Percentiles rank a stretch among this genome's conserved stretches.
These are phyloP conservation scores for Hemileccinum hortonii DNA, from an alignment of 1,284 basidiomycete species.

Conservation along the genomic window DNA sequence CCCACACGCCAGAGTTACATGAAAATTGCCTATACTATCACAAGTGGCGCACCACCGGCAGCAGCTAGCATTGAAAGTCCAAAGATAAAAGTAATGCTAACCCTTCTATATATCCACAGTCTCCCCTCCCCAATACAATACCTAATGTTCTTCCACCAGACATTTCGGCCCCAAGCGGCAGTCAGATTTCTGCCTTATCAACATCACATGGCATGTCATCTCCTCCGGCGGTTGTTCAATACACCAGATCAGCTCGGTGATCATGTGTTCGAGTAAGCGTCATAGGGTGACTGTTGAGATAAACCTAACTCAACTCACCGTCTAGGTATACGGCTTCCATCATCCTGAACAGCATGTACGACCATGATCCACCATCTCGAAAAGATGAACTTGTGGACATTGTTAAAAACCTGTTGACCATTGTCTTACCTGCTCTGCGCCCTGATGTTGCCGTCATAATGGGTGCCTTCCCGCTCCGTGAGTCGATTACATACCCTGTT, in stretches of 20 bases:
- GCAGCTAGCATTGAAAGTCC: too few species aligned
- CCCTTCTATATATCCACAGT: too few species aligned
- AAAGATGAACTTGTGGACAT: neutral
- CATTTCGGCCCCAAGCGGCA: slow-evolving; percentile 6
- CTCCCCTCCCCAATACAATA: too few species aligned
- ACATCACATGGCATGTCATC: slow-evolving; percentile 26
- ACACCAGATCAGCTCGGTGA: slow-evolving; percentile 19
- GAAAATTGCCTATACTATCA: too few species aligned
- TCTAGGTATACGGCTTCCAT: neutral
- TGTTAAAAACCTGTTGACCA: neutral
- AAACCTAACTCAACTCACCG: neutral
- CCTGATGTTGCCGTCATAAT: neutral
- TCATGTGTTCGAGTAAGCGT: neutral
- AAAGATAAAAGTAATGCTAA: too few species aligned
- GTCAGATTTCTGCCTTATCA: slow-evolving; percentile 27
- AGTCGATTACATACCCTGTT: neutral
- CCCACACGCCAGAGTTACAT: too few species aligned
- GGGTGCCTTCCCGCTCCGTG: neutral
- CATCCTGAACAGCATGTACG: too few species aligned
- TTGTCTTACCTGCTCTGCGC: neutral
- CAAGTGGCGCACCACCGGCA: too few species aligned
- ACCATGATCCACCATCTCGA: too few species aligned
- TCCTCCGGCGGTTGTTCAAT: slow-evolving; percentile 32
- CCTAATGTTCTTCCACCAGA: too few species aligned
- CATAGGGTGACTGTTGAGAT: neutral